Evolutionary conservation across 169 alveolate genomes (phyloP).

Genomic region (Eimeria maxima): DNA sequence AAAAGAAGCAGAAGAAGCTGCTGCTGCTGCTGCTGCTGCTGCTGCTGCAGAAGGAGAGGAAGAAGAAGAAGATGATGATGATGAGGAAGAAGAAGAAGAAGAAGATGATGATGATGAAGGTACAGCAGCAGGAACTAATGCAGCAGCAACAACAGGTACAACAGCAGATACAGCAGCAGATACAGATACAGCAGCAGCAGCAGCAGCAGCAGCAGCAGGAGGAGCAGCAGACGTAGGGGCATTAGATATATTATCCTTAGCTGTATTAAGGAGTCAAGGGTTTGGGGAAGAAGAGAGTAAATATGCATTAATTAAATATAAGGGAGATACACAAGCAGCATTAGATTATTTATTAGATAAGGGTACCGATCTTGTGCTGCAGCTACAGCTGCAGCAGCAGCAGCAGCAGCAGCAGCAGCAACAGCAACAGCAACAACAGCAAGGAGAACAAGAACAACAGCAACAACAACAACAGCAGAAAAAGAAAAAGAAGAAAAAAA

Average conservation of each 20-base stretch:
- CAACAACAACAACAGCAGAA: too few relatives aligned
- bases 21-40: conserved; percentile 35
- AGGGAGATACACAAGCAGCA: conserved; percentile 85
- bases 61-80: too few relatives aligned
- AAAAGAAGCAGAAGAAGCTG: conserved; percentile 36
- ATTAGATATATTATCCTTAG: conserved; percentile 84
- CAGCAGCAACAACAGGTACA: background rate
- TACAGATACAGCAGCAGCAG: background rate
- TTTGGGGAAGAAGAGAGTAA: conserved; percentile 83
- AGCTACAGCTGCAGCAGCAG: conserved; percentile 48
- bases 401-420: conserved; percentile 64
- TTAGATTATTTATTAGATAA: conserved; percentile 84
- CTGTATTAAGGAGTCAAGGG: conserved; percentile 84
- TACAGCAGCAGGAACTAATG: background rate
- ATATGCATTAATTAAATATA: conserved; percentile 79
- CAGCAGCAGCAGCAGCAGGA: conserved; percentile 24
- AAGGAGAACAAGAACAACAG: background rate
- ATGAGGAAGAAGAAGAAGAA: conserved; percentile 48
- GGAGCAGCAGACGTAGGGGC: conserved; percentile 9
- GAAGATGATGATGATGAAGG: background rate
- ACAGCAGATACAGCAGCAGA: conserved; percentile 15
- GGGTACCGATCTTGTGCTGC: conserved; percentile 49
- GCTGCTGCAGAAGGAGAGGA: conserved; percentile 20
- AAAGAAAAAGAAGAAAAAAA: too few relatives aligned
- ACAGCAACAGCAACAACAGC: background rate